phyloP scores from a whole-genome alignment of 1,284 basidiomycete genomes.

The Clitocybe nebularis region DNA sequence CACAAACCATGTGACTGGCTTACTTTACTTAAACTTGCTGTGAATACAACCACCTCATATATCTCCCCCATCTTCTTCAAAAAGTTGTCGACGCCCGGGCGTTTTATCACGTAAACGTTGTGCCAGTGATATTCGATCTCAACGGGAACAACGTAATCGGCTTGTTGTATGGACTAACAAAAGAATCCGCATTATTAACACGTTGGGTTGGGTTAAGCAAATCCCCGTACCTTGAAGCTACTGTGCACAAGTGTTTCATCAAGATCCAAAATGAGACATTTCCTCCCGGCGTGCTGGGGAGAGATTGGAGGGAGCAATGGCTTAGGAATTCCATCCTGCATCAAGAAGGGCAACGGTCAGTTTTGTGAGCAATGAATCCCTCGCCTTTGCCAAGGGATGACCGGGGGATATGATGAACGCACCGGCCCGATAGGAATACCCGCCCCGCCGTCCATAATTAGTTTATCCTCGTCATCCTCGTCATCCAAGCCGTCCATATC shows the following conservation, averaged over 20 bases:
- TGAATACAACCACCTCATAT: conserved; percentile 98
- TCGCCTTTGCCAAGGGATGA: conserved; percentile 1
- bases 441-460: conserved; percentile 46
- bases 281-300: conserved; percentile 74
- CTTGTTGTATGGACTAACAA: conserved; percentile 84
- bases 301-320: conserved; percentile 81
- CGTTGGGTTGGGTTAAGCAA: too few relatives aligned
- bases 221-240: conserved; percentile 74
- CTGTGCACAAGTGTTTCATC: conserved; percentile 96
- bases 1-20: conserved; percentile 7
- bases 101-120: conserved; percentile 98
- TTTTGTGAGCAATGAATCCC: conserved; percentile 1
- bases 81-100: conserved; percentile 97
- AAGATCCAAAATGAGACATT: conserved; percentile 92
- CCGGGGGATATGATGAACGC: conserved; percentile 16
- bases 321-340: conserved; percentile 77
- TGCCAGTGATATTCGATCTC: conserved; percentile 98
- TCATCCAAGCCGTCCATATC: conserved; percentile 39
- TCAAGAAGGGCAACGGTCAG: conserved; percentile 1
- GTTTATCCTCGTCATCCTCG: conserved; percentile 47
- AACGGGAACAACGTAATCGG: conserved; percentile 98
- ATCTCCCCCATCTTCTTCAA: conserved; percentile 96
- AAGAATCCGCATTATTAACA: conserved; percentile 16
- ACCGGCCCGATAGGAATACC: conserved; percentile 54
- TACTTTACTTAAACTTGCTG: conserved; percentile 94